A percentile compares a stretch with the other conserved stretches of the same genome.
Evolutionary conservation across 225 moss, liverwort and hornwort species (phyloP).

Genomic region (Takakia lepidozioides): DNA sequence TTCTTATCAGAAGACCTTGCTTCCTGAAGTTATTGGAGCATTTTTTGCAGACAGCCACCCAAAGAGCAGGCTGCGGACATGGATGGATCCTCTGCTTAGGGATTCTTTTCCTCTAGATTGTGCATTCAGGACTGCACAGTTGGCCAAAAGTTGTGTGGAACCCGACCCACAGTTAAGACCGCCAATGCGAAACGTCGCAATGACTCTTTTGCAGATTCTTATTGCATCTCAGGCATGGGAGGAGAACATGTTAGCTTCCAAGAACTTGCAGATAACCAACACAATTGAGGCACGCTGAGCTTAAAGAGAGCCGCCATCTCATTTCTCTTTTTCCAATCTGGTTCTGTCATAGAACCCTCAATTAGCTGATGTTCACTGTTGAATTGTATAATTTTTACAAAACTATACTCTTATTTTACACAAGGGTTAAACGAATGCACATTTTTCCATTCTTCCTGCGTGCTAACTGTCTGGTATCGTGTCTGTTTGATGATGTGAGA

Average conservation of each 20-base stretch:
- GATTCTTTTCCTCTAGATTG: constrained; percentile 64
- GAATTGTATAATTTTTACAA: too few relatives aligned
- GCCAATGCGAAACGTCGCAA: constrained; percentile 59
- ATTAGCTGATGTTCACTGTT: too few relatives aligned
- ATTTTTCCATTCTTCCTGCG: too few relatives aligned
- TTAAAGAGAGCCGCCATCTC: too few relatives aligned
- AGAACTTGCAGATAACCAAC: constrained; percentile 55
- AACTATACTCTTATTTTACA: too few relatives aligned
- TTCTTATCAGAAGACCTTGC: constrained; percentile 41
- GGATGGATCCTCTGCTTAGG: constrained; percentile 74
- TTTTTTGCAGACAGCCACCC: constrained; percentile 52
- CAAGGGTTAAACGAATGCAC: too few relatives aligned
- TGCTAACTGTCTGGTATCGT: too few relatives aligned
- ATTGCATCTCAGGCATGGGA: constrained; percentile 61
- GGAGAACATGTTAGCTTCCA: constrained; percentile 59
- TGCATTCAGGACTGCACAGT: constrained; percentile 48
- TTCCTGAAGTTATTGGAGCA: constrained; percentile 48
- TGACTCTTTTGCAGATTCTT: constrained; percentile 50
- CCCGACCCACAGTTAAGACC: constrained; percentile 48
- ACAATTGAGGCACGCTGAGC: constrained; percentile 75
- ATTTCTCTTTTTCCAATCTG: too few relatives aligned
- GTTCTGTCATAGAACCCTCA: too few relatives aligned
- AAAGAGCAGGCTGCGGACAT: constrained; percentile 46
- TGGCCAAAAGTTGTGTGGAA: constrained; percentile 63
- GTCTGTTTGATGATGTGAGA: too few relatives aligned